Conservation (phyloP, 352 stramenopile genomes). For the Aphanomyces euteiches region DNA sequence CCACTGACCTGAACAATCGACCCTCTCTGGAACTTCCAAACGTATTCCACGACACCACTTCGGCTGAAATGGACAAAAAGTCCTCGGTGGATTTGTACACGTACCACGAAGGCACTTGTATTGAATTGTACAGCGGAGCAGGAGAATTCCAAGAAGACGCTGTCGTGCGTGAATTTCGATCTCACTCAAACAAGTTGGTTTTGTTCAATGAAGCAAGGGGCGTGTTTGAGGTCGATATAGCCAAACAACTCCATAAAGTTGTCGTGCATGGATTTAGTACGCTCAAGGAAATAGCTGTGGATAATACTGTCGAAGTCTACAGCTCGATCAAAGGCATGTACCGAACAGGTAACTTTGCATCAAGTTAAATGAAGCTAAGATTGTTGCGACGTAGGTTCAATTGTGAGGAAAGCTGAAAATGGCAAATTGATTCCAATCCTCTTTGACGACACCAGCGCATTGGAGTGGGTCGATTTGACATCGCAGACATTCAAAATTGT, state of each 20-base stretch:
- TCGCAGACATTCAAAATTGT: conserved; percentile 26
- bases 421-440: conserved; percentile 15
- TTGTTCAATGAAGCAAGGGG: conserved; percentile 10
- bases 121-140: conserved; percentile 13
- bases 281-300: conserved; percentile 7
- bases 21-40: too few species aligned
- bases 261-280: conserved; percentile 21
- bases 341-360: conserved; percentile 9
- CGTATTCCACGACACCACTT: neutral
- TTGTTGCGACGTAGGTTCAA: neutral
- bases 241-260: conserved; percentile 16
- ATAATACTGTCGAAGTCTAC: conserved; percentile 23
- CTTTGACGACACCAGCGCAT: neutral
- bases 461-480: conserved; percentile 28
- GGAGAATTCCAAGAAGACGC: conserved; percentile 24
- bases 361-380: neutral
- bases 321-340: conserved; percentile 9
- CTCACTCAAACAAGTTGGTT: neutral
- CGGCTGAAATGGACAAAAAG: neutral
- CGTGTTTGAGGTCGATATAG: conserved; percentile 11
- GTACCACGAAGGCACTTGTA: conserved; percentile 13
- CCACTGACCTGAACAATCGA: too few species aligned
- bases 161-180: neutral
- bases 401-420: conserved; percentile 21
- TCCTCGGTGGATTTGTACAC: neutral